A percentile compares a stretch with the other conserved stretches of the same genome.
Evolutionary conservation across 768 basidiomycete species (phyloP).

Genomic region (Phaeotremella fagi): DNA sequence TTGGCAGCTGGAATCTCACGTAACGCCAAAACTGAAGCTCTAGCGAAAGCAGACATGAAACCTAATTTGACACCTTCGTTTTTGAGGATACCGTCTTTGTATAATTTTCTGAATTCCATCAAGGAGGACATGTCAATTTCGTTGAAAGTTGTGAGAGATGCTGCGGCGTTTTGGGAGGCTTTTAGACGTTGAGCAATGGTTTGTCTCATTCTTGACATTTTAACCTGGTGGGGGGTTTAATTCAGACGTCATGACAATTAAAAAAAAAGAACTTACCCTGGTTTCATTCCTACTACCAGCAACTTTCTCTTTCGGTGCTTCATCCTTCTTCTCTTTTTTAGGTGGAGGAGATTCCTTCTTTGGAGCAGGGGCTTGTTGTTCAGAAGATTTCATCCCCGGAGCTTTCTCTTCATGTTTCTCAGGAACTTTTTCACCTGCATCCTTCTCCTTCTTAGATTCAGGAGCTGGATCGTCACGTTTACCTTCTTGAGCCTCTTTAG

Average conservation of each 20-base stretch:
- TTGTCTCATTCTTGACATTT: slow-evolving; percentile 97
- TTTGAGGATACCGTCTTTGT: slow-evolving; percentile 88
- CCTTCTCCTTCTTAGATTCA: slow-evolving; percentile 48
- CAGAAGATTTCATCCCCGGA: slow-evolving; percentile 12
- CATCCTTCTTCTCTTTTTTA: slow-evolving; percentile 40
- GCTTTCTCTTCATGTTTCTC: slow-evolving; percentile 37
- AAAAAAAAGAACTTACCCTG: slow-evolving; percentile 55
- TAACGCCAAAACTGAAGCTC: slow-evolving; percentile 74
- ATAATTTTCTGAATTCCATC: slow-evolving; percentile 84
- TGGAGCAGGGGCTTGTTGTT: slow-evolving; percentile 46
- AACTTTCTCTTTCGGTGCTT: slow-evolving; percentile 47
- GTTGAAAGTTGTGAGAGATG: slow-evolving; percentile 96
- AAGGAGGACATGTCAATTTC: slow-evolving; percentile 98
- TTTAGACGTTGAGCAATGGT: slow-evolving; percentile 97
- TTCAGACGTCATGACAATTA: neutral
- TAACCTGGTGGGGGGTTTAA: slow-evolving; percentile 72
- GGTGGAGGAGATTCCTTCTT: slow-evolving; percentile 23
- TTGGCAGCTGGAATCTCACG: slow-evolving; percentile 91
- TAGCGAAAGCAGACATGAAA: slow-evolving; percentile 96
- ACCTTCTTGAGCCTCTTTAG: slow-evolving; percentile 28
- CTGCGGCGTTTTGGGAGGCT: slow-evolving; percentile 94
- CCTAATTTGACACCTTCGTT: slow-evolving; percentile 93
- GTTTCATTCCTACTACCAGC: slow-evolving; percentile 74
- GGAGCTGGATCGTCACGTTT: slow-evolving; percentile 27
- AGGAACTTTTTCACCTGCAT: slow-evolving; percentile 33